A percentile compares a stretch with the other conserved stretches of the same genome.
Evolutionary conservation across 2,329 filamentous ascomycete species (phyloP).

Genomic region (Blastomyces gilchristii): DNA sequence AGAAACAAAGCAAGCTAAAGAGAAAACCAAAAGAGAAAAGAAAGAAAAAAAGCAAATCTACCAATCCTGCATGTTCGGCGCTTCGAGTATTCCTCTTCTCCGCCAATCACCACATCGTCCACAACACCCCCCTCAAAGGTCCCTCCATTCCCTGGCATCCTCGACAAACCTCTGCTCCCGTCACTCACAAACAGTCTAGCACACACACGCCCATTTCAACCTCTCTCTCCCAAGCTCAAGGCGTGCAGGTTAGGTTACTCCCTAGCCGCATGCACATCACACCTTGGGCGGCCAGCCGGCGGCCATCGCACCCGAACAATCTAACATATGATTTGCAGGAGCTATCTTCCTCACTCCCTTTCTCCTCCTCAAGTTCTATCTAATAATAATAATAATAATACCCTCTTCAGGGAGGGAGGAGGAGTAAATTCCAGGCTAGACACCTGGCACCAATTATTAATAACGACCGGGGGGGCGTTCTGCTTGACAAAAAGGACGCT

Average conservation of each 20-base stretch:
- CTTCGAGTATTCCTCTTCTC: background rate
- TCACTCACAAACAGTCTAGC: background rate
- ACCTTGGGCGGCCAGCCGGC: background rate
- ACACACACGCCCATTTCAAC: background rate
- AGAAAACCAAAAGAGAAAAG: background rate
- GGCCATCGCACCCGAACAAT: background rate
- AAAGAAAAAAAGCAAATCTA: background rate
- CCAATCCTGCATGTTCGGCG: slow-evolving; percentile 1
- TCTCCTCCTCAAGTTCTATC: too few relatives aligned
- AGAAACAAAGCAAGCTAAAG: background rate
- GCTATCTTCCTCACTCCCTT: background rate
- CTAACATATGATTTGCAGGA: background rate
- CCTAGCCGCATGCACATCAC: background rate
- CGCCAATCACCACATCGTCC: background rate
- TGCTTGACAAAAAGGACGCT: background rate
- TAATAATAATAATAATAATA: too few relatives aligned
- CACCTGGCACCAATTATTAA: background rate
- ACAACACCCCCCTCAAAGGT: background rate
- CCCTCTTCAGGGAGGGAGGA: too few relatives aligned
- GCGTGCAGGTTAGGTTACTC: background rate
- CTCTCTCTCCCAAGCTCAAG: background rate
- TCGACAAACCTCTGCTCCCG: too few relatives aligned
- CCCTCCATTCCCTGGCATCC: too few relatives aligned
- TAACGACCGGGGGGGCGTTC: background rate
- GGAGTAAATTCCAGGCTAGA: background rate